Percentiles rank a stretch among this genome's conserved stretches.
Evolutionary conservation across 2,329 filamentous ascomycete species (phyloP).

Genomic region (Colletotrichum coccodes): DNA sequence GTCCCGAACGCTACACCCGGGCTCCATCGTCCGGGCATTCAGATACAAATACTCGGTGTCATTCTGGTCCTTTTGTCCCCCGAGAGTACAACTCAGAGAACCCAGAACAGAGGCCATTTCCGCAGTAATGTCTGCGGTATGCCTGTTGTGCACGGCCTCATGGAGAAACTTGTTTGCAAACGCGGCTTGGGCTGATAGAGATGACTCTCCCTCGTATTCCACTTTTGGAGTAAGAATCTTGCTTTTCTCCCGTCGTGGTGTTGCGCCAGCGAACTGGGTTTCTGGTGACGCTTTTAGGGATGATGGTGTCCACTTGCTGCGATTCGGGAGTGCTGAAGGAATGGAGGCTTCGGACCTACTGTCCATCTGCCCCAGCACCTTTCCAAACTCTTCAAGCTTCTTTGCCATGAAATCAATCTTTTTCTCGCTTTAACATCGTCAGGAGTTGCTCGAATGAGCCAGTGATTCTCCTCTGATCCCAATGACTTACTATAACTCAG

Average conservation of each 20-base stretch:
- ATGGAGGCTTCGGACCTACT: not conserved
- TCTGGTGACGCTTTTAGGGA: not conserved
- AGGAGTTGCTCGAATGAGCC: not conserved
- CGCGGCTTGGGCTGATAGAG: constrained; percentile 35
- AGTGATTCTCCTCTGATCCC: not conserved
- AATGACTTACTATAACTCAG: constrained; percentile 22
- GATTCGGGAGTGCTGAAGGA: no score
- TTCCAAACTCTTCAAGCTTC: constrained; percentile 19
- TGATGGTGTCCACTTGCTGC: no score
- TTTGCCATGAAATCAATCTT: constrained; percentile 19
- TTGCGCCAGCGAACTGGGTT: not conserved
- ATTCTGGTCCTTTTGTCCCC: constrained; percentile 24
- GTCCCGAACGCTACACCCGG: constrained; percentile 9
- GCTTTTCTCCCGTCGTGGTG: not conserved
- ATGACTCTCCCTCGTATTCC: constrained; percentile 36
- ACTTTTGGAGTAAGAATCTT: constrained; percentile 11
- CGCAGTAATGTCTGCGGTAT: constrained; percentile 24
- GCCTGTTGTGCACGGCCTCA: constrained; percentile 32
- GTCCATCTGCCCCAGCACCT: not conserved
- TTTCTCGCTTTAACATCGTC: not conserved
- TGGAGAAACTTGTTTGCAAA: constrained; percentile 36
- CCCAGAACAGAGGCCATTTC: constrained; percentile 37
- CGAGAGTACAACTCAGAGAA: constrained; percentile 25
- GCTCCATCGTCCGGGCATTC: constrained; percentile 9
- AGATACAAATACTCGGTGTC: constrained; percentile 24